Evolutionary conservation across 2,329 filamentous ascomycete species (phyloP).

Genomic region (Penicillium sp.): DNA sequence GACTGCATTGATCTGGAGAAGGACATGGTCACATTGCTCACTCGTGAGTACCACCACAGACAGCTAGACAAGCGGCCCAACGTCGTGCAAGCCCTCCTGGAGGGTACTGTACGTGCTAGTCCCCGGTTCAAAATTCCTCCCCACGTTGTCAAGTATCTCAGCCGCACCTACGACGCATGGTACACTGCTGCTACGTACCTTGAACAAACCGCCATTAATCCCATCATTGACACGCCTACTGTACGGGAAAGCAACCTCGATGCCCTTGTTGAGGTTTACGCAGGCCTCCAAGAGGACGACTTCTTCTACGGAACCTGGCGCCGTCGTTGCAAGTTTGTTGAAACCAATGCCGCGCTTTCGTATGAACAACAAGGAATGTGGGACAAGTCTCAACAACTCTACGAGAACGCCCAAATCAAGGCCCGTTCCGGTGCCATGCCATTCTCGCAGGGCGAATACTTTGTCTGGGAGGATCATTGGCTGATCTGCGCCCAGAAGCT

Average conservation of each 20-base stretch:
- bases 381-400: slow-evolving; percentile 97
- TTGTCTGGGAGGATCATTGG: slow-evolving; percentile 99
- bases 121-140: slow-evolving; percentile 91
- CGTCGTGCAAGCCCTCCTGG: slow-evolving; percentile 87
- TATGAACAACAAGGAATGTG: slow-evolving; percentile 99
- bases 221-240: slow-evolving; percentile 76
- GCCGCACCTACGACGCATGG: slow-evolving; percentile 93
- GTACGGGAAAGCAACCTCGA: slow-evolving; percentile 94
- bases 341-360: slow-evolving; percentile 94
- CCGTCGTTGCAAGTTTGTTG: slow-evolving; percentile 89
- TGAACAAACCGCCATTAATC: slow-evolving; percentile 82
- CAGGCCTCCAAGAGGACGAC: slow-evolving; percentile 88
- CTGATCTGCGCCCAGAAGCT: slow-evolving; percentile 95
- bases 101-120: slow-evolving; percentile 79
- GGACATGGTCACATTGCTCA: slow-evolving; percentile 83
- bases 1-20: slow-evolving; percentile 88
- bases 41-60: slow-evolving; percentile 91
- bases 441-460: slow-evolving; percentile 95
- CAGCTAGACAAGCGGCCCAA: slow-evolving; percentile 96
- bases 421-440: slow-evolving; percentile 93
- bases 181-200: slow-evolving; percentile 90
- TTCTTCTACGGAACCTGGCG: slow-evolving; percentile 98
- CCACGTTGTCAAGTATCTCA: slow-evolving; percentile 93
- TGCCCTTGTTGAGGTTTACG: slow-evolving; percentile 90
- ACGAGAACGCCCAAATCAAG: slow-evolving; percentile 95